Evolutionary conservation across 352 stramenopile genomes (phyloP).

Genomic region (Albugo candida): DNA sequence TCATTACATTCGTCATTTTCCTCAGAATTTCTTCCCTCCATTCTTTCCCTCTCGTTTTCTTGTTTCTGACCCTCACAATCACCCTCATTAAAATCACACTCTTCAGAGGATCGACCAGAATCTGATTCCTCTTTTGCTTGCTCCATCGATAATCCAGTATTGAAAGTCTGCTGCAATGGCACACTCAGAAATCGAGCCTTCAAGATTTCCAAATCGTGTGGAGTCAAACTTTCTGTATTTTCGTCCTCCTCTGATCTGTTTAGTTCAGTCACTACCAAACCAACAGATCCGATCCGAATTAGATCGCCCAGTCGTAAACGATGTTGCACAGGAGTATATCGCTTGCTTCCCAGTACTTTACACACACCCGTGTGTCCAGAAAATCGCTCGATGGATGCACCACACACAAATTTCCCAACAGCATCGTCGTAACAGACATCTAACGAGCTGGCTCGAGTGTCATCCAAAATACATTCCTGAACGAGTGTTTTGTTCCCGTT

Average conservation of each 20-base stretch:
- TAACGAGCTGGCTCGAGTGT: conserved; percentile 56
- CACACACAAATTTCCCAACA: conserved; percentile 59
- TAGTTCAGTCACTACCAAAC: conserved; percentile 81
- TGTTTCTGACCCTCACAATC: conserved; percentile 15
- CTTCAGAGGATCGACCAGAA: not conserved
- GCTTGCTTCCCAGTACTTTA: conserved; percentile 76
- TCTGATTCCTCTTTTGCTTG: not conserved
- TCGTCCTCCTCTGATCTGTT: conserved; percentile 51
- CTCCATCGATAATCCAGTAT: conserved; percentile 8
- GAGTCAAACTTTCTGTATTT: conserved; percentile 54
- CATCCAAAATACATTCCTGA: conserved; percentile 72
- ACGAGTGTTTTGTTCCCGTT: conserved; percentile 11
- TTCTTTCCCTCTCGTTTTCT: conserved; percentile 23
- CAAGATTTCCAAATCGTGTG: conserved; percentile 70
- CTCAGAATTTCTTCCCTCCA: conserved; percentile 59
- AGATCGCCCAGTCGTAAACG: conserved; percentile 64
- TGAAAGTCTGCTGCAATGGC: conserved; percentile 62
- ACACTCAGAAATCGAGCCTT: conserved; percentile 78
- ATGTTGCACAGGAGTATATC: conserved; percentile 59
- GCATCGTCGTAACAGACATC: conserved; percentile 46
- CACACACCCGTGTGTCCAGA: conserved; percentile 83
- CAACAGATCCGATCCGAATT: conserved; percentile 78
- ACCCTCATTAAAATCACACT: conserved; percentile 3
- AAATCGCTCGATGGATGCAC: conserved; percentile 78
- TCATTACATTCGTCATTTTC: conserved; percentile 19